A percentile compares a stretch with the other conserved stretches of the same genome.
Evolutionary conservation across 495 filamentous ascomycete species (phyloP).

Genomic region (Hypoxylon perforatum): DNA sequence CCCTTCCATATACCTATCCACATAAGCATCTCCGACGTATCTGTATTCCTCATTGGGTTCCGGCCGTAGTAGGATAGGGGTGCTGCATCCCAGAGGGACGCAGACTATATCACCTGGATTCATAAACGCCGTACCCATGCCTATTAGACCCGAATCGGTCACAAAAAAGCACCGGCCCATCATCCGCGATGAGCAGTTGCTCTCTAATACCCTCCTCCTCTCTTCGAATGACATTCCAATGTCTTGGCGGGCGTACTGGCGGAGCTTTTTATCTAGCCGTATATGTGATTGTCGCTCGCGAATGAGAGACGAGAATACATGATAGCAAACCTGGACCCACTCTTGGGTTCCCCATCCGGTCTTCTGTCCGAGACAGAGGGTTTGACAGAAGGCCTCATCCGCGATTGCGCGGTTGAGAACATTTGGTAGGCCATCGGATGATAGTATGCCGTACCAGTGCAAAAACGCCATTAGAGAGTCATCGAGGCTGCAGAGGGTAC

Average conservation of each 20-base stretch:
- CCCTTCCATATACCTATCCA: constrained; percentile 45
- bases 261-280: constrained; percentile 33
- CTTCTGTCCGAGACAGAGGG: constrained; percentile 39
- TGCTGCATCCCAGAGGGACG: constrained; percentile 46
- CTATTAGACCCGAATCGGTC: constrained; percentile 18
- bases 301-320: constrained; percentile 41
- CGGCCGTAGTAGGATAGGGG: constrained; percentile 41
- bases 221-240: background rate
- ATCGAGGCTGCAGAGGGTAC: constrained; percentile 26
- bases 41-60: constrained; percentile 19
- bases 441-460: constrained; percentile 40
- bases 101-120: constrained; percentile 38
- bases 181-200: constrained; percentile 9
- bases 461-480: constrained; percentile 47
- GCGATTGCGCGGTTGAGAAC: background rate
- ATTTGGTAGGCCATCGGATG: too few relatives aligned
- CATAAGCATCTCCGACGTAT: constrained; percentile 46
- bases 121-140: constrained; percentile 43
- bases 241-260: constrained; percentile 8
- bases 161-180: constrained; percentile 24
- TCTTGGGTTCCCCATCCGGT: background rate
- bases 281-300: constrained; percentile 33
- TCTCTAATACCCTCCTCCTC: constrained; percentile 4
- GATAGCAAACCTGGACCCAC: constrained; percentile 35
- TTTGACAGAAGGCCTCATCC: constrained; percentile 37